These are phyloP conservation scores for Parsonsia alboflavescens DNA, from an alignment of 257 asterid genomes.

Conservation along the genomic window DNA sequence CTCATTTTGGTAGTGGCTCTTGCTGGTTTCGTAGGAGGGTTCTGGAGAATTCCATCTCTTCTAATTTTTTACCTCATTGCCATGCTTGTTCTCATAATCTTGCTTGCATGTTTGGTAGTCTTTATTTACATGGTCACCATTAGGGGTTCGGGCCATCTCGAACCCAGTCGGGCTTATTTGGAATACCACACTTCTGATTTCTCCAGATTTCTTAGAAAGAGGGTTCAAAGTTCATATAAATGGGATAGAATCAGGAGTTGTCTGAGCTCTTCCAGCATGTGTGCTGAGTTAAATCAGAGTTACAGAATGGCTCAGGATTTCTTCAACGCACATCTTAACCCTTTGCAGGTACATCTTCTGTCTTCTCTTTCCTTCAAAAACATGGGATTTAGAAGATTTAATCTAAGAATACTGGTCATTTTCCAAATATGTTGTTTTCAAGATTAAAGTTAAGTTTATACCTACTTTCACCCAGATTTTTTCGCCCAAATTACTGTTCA, in stretches of 20 bases:
- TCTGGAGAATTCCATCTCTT: slow-evolving; percentile 63
- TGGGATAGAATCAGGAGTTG: slow-evolving; percentile 84
- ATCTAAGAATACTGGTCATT: background rate
- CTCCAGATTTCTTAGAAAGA: slow-evolving; percentile 59
- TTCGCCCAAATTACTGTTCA: no score
- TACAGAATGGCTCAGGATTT: slow-evolving; percentile 87
- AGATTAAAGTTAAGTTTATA: background rate
- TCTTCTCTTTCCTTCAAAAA: no score
- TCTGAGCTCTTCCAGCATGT: slow-evolving; percentile 60
- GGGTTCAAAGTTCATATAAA: slow-evolving; percentile 62
- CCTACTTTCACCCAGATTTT: background rate
- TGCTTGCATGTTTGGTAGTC: slow-evolving; percentile 61
- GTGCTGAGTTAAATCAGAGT: slow-evolving; percentile 72
- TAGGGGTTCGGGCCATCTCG: slow-evolving; percentile 66
- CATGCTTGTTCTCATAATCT: slow-evolving; percentile 64
- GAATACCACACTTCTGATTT: slow-evolving; percentile 64
- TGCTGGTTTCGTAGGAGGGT: slow-evolving; percentile 76
- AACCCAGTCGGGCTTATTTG: slow-evolving; percentile 65
- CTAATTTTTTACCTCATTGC: slow-evolving; percentile 60
- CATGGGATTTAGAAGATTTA: no score
- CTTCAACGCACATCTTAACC: slow-evolving; percentile 70
- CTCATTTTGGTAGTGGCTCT: slow-evolving; percentile 50
- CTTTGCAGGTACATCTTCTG: slow-evolving; percentile 56
- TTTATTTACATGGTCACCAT: slow-evolving; percentile 66
- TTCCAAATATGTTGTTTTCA: background rate